Conservation (phyloP, 2,329 filamentous ascomycete species). For the Diaporthe ampelina region DNA sequence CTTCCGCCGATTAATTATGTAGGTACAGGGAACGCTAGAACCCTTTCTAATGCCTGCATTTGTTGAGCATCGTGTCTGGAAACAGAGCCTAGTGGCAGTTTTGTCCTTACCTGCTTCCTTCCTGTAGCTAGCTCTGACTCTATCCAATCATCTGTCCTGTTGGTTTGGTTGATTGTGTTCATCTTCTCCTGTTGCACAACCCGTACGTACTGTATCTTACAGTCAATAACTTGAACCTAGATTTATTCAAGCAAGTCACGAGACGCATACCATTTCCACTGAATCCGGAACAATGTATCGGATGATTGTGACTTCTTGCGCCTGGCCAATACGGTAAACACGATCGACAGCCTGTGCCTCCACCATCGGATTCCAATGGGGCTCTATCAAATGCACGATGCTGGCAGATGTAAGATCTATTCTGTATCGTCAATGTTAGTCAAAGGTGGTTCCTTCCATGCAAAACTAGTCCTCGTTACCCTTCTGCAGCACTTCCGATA, state of each 20-base stretch:
- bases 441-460: too few species aligned
- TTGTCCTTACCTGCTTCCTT: background rate
- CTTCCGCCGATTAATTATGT: too few species aligned
- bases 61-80: background rate
- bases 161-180: background rate
- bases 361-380: slow-evolving; percentile 37
- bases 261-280: slow-evolving; percentile 14
- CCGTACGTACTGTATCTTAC: background rate
- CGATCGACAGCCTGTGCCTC: slow-evolving; percentile 36
- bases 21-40: background rate
- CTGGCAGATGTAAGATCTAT: slow-evolving; percentile 29
- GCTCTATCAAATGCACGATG: slow-evolving; percentile 34
- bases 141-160: background rate
- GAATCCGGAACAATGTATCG: slow-evolving; percentile 23
- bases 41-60: background rate
- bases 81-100: too few species aligned
- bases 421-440: too few species aligned
- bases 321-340: slow-evolving; percentile 34
- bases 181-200: background rate
- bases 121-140: background rate
- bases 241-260: too few species aligned
- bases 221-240: too few species aligned
- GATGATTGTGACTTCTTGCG: slow-evolving; percentile 20
- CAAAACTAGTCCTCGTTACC: too few species aligned
- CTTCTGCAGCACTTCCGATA: slow-evolving; percentile 34